Evolutionary conservation across 2,329 filamentous ascomycete species (phyloP), one percentile per base, ranked within the genome.

Genomic region (Endoconidiophora laricicola): DNA sequence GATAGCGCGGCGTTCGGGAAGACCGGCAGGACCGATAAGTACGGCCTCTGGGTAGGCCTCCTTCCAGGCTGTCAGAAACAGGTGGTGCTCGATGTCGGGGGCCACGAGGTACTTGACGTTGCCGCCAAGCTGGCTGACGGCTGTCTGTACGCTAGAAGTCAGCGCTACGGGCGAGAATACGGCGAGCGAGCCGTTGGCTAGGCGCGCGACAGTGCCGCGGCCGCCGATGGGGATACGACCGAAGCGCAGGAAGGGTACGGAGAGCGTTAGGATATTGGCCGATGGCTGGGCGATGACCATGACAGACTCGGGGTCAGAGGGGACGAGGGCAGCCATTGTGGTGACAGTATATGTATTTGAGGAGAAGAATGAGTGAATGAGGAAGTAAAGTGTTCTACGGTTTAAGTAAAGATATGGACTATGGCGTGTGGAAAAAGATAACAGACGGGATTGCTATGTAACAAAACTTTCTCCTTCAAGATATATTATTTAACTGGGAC

Each of bases 131-230:
- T 78, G 70, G 49, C 72, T 67, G 47, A 84, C 69, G 62, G 81
- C 79, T 57, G 69, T 63, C 54, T 73, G 78, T 38, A 87, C 79
- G 52, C 81, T 78, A 2, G 81, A 73, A 2, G 88, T 96, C 50
- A 95, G 74, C 12, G 82, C 83, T 18, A 91, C 84, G 16, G 91
- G 91, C 0, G 87, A 94, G 74, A 95, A 95, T 62, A 95, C 80
- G 56, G 86, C 85, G 39, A 96, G 76, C 43, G 75, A 69, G 51
- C 87, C 87, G 7, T 79, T 81, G 52, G 78, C 74, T 57, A 98
- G 76, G 57, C 80, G 83, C 53, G 94, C 86, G 53, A 95, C 70
- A 4, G 91, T 96, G 55, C 78, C 88, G 60, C 91, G 75, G 43
- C 87, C 90, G 50, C 91, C 91, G 59, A 98, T 72, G 60, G 86